A percentile compares a stretch with the other conserved stretches of the same genome.
These are phyloP conservation scores for Pontederia crassipes DNA, from an alignment of 176 grass and related monocot species.

Conservation along the genomic window DNA sequence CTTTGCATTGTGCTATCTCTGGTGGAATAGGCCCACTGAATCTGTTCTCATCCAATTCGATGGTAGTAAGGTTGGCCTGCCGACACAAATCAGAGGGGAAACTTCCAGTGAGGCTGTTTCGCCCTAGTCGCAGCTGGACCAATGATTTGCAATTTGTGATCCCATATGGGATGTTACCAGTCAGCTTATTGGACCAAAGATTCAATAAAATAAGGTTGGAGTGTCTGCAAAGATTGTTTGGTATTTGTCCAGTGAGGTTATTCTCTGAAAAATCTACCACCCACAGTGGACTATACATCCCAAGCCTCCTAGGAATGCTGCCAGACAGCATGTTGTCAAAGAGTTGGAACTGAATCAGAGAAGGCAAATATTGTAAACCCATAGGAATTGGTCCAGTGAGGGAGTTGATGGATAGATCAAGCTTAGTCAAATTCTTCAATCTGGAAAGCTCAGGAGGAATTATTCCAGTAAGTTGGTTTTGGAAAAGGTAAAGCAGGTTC, in stretches of 20 bases:
- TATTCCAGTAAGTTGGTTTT: conserved; percentile 70
- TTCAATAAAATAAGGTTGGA: conserved; percentile 95
- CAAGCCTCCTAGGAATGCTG: conserved; percentile 70
- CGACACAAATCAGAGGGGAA: conserved; percentile 74
- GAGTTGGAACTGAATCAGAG: conserved; percentile 72
- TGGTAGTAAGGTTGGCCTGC: conserved; percentile 73
- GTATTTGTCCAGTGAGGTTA: conserved; percentile 73
- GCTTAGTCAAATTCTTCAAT: conserved; percentile 70
- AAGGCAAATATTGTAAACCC: conserved; percentile 76
- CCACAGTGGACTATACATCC: conserved; percentile 76
- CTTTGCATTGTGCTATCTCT: conserved; percentile 65
- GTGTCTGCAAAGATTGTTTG: conserved; percentile 62
- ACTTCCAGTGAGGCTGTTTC: conserved; percentile 83
- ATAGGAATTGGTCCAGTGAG: conserved; percentile 66
- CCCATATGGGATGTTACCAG: conserved; percentile 70
- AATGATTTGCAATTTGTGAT: conserved; percentile 85
- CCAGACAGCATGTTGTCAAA: conserved; percentile 78
- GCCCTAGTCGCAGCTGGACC: conserved; percentile 64
- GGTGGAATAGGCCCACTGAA: conserved; percentile 84
- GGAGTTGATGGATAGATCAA: conserved; percentile 93
- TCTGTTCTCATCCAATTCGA: conserved; percentile 72
- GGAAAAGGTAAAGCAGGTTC: conserved; percentile 72
- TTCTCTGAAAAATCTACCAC: conserved; percentile 97
- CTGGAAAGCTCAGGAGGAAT: conserved; percentile 63
- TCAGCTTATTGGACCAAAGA: conserved; percentile 64